These are phyloP conservation scores for Colletotrichum truncatum DNA, from an alignment of 2,329 filamentous ascomycete species.

Conservation along the genomic window DNA sequence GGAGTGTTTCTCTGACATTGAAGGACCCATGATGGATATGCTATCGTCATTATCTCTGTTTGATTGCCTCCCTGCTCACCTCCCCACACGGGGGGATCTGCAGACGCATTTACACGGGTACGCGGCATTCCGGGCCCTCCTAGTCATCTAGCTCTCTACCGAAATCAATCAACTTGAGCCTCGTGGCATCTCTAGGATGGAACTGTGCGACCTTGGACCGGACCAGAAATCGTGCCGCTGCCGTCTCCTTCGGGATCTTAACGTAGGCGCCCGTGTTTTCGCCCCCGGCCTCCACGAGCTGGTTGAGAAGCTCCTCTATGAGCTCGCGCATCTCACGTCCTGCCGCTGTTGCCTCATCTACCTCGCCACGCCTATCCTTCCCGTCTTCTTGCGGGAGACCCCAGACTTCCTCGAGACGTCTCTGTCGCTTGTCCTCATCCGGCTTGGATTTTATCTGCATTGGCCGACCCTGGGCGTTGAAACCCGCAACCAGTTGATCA, in stretches of 20 bases:
- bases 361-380: slow-evolving; percentile 36
- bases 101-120: slow-evolving; percentile 9
- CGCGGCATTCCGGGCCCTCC: slow-evolving; percentile 20
- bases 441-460: slow-evolving; percentile 56
- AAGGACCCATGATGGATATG: slow-evolving; percentile 11
- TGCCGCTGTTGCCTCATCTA: slow-evolving; percentile 60
- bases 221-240: slow-evolving; percentile 70
- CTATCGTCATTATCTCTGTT: neutral
- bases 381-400: slow-evolving; percentile 40
- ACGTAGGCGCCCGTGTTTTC: slow-evolving; percentile 67
- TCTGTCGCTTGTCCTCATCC: slow-evolving; percentile 62
- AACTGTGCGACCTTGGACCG: slow-evolving; percentile 73
- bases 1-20: slow-evolving; percentile 27
- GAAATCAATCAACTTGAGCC: slow-evolving; percentile 70
- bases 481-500: slow-evolving; percentile 67
- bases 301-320: slow-evolving; percentile 69
- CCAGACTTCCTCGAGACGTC: slow-evolving; percentile 73
- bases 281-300: slow-evolving; percentile 61
- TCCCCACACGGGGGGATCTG: slow-evolving; percentile 29
- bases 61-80: slow-evolving; percentile 15
- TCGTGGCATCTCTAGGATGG: slow-evolving; percentile 69
- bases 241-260: slow-evolving; percentile 66
- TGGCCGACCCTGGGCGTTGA: slow-evolving; percentile 66
- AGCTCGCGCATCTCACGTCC: slow-evolving; percentile 67
- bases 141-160: slow-evolving; percentile 69